These are phyloP conservation scores for Suillus plorans DNA, from an alignment of 768 basidiomycete species.

Conservation along the genomic window DNA sequence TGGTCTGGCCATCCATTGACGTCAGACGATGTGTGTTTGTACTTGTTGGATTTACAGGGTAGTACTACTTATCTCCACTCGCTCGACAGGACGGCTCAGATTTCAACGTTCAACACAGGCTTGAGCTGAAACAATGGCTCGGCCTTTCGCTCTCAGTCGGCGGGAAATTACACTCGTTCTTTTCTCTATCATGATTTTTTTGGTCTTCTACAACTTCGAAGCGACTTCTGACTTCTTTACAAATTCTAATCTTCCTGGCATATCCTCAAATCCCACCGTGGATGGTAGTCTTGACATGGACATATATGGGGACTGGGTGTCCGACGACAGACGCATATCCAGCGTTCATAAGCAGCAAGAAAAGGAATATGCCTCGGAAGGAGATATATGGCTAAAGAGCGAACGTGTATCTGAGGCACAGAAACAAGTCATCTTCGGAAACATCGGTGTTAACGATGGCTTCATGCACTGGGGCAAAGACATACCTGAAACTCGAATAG, in stretches of 20 bases:
- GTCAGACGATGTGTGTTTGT: background rate
- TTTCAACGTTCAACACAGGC: background rate
- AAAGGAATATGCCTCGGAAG: slow-evolving; percentile 33
- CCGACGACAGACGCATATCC: slow-evolving; percentile 60
- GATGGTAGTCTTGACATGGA: slow-evolving; percentile 57
- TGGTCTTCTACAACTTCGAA: slow-evolving; percentile 76
- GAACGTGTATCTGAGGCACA: slow-evolving; percentile 30
- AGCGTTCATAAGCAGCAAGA: slow-evolving; percentile 50
- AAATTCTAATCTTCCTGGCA: slow-evolving; percentile 39
- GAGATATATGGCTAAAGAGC: slow-evolving; percentile 41
- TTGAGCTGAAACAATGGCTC: slow-evolving; percentile 42
- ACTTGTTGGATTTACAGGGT: background rate
- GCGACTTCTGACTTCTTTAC: slow-evolving; percentile 54
- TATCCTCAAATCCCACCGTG: slow-evolving; percentile 25
- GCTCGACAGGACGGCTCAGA: background rate
- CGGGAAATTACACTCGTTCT: slow-evolving; percentile 73
- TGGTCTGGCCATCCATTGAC: background rate
- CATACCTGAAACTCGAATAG: slow-evolving; percentile 53
- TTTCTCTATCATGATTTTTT: slow-evolving; percentile 62
- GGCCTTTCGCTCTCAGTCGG: slow-evolving; percentile 66
- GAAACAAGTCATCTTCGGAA: slow-evolving; percentile 20
- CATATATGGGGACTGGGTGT: slow-evolving; percentile 71
- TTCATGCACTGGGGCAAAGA: slow-evolving; percentile 54
- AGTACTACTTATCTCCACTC: background rate
- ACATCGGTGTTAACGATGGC: slow-evolving; percentile 48